Conservation (phyloP, 2,329 filamentous ascomycete species). For the Ophiognomonia clavigignenti-juglandacearum region DNA sequence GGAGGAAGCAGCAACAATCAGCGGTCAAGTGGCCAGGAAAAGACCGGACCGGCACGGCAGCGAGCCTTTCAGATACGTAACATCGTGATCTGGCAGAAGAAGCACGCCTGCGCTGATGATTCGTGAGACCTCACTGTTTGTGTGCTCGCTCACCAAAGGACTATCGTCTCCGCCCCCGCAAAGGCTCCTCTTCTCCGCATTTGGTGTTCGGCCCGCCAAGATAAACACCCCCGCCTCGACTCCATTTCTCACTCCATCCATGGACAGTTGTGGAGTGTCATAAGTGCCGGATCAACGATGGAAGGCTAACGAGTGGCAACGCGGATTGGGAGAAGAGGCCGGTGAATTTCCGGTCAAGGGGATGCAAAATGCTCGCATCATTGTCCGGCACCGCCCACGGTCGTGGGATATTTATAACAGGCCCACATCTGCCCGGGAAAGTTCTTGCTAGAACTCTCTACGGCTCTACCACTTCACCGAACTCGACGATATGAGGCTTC, state of each 20-base stretch:
- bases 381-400: no score
- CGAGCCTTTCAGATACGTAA: no score
- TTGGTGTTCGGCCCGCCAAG: conserved; percentile 6
- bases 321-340: no score
- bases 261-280: background rate
- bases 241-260: background rate
- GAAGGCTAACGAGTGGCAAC: no score
- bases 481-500: conserved; percentile 10
- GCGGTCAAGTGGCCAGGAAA: no score
- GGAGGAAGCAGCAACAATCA: no score
- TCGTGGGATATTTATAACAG: background rate
- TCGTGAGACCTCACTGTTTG: conserved; percentile 4
- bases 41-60: no score
- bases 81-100: no score
- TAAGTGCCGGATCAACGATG: background rate
- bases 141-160: background rate
- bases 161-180: background rate
- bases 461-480: background rate
- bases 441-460: background rate
- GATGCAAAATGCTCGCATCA: no score
- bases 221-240: background rate
- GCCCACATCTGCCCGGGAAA: background rate
- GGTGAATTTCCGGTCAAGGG: no score
- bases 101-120: background rate
- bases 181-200: conserved; percentile 8